Percentiles rank a stretch among this genome's conserved stretches.
phyloP scores from a whole-genome alignment of 768 basidiomycete species.

The Suillus paluster region DNA sequence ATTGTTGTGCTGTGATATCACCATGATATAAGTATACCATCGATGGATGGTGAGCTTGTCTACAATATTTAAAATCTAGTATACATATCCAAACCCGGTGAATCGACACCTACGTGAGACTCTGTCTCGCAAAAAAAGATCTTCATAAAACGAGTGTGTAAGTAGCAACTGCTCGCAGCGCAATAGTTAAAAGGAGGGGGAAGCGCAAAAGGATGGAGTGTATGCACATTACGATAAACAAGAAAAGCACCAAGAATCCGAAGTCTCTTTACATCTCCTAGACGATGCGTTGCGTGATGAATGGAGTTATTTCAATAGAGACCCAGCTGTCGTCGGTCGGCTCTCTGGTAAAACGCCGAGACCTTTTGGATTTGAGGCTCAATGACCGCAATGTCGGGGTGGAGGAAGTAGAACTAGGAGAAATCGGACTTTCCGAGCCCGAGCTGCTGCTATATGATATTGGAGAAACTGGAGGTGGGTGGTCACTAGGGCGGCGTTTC shows the following conservation, averaged over 20 bases:
- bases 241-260: not conserved
- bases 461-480: conserved; percentile 6
- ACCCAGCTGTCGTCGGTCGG: conserved; percentile 34
- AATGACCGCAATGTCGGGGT: conserved; percentile 18
- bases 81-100: not conserved
- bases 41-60: not conserved
- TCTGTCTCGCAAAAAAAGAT: not conserved
- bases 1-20: conserved; percentile 6
- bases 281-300: conserved; percentile 21
- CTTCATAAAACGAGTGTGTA: not conserved
- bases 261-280: not conserved
- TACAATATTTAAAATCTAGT: not conserved
- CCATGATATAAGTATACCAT: not conserved
- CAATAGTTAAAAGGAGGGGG: not conserved
- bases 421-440: not conserved
- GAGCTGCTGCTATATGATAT: conserved; percentile 5
- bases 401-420: conserved; percentile 6
- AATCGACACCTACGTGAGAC: not conserved
- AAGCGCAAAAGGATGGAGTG: not conserved
- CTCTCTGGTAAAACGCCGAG: conserved; percentile 21
- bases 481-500: conserved; percentile 31
- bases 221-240: not conserved
- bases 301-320: conserved; percentile 32
- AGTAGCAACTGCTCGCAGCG: conserved; percentile 3
- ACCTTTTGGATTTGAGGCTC: conserved; percentile 19